Conservation (phyloP, 345 rosid genomes). For the Hibiscus syriacus region DNA sequence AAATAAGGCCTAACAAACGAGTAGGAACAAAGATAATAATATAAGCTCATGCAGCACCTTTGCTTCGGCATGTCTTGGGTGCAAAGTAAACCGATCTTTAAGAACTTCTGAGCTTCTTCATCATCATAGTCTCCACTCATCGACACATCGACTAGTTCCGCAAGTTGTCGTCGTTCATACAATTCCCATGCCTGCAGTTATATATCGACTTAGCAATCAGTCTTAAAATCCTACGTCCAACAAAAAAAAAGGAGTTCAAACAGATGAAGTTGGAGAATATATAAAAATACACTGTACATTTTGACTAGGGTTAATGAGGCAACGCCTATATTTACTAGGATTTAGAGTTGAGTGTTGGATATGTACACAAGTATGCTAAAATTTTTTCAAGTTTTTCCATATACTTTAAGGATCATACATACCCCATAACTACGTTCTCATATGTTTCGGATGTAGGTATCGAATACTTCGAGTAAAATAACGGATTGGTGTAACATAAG, state of each 20-base stretch:
- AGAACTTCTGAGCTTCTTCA: constrained; percentile 40
- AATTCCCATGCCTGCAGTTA: constrained; percentile 40
- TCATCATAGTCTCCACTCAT: constrained; percentile 24
- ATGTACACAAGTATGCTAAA: not conserved
- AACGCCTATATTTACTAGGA: not conserved
- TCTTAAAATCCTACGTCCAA: not conserved
- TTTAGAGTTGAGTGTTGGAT: not conserved
- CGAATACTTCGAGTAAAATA: not conserved
- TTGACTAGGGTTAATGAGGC: not conserved
- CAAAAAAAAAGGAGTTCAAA: constrained; percentile 1
- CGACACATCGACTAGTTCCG: constrained; percentile 25
- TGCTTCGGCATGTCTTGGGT: constrained; percentile 50
- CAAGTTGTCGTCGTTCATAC: constrained; percentile 30
- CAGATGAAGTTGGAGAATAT: not conserved
- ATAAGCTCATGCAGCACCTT: not conserved
- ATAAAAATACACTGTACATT: not conserved
- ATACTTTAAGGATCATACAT: not conserved
- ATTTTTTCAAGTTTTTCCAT: not conserved
- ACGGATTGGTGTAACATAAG: not conserved
- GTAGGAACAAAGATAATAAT: too few species aligned
- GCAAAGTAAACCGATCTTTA: constrained; percentile 56
- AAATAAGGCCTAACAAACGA: too few species aligned
- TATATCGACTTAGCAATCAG: constrained; percentile 5
- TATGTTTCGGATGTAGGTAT: not conserved
- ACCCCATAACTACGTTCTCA: not conserved